Percentiles rank a stretch among this genome's conserved stretches.
These are phyloP conservation scores for Amanita rubescens DNA, from an alignment of 768 basidiomycete species.

Conservation along the genomic window DNA sequence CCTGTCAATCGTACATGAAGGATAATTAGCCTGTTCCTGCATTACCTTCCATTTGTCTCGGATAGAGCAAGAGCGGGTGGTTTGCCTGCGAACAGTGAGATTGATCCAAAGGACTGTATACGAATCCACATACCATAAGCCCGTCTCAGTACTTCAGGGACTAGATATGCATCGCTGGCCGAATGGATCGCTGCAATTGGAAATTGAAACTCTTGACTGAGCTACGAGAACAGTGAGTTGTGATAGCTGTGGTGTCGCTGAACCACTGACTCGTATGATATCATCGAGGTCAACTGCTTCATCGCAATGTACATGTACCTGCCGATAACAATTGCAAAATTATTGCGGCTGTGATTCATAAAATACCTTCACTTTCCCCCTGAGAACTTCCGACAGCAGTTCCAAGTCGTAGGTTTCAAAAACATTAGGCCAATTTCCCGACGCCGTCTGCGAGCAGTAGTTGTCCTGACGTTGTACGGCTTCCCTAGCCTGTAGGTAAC, in stretches of 20 bases:
- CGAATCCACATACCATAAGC: conserved; percentile 41
- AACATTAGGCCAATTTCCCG: conserved; percentile 48
- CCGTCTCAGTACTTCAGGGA: conserved; percentile 68
- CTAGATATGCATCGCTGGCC: conserved; percentile 77
- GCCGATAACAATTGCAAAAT: background rate
- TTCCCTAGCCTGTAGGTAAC: conserved; percentile 58
- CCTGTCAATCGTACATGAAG: background rate
- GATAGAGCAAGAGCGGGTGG: conserved; percentile 78
- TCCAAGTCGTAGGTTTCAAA: conserved; percentile 76
- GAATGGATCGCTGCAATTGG: conserved; percentile 72
- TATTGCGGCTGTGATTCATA: background rate
- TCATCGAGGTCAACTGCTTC: conserved; percentile 64
- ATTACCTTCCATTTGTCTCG: conserved; percentile 37
- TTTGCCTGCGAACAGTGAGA: conserved; percentile 34
- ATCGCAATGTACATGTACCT: conserved; percentile 45
- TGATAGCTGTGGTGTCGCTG: background rate
- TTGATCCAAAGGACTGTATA: background rate
- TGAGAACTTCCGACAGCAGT: conserved; percentile 66
- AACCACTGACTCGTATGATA: conserved; percentile 53
- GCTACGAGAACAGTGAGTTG: conserved; percentile 27
- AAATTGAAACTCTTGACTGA: conserved; percentile 83
- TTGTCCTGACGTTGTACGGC: conserved; percentile 63
- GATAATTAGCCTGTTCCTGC: background rate
- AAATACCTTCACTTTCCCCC: conserved; percentile 67
- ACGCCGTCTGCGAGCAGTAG: conserved; percentile 47